Conservation (phyloP, 2,329 filamentous ascomycete species). For the Aquanectria penicillioides region DNA sequence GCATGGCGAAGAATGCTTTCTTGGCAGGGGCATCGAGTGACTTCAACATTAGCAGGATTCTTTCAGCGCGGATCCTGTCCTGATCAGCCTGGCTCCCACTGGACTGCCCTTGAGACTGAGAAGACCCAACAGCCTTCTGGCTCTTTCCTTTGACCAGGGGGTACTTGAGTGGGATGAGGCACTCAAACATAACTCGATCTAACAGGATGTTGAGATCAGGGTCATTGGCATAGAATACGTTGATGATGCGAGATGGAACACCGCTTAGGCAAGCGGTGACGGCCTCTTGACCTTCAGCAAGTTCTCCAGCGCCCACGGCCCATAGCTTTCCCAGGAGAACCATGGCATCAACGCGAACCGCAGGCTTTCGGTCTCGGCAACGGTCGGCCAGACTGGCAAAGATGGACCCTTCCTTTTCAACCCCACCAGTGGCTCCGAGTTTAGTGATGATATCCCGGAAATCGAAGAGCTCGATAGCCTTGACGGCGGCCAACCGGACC, state of each 20-base stretch:
- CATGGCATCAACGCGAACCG: conserved; percentile 88
- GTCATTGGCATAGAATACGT: conserved; percentile 91
- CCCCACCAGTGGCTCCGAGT: conserved; percentile 78
- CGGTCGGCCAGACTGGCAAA: conserved; percentile 86
- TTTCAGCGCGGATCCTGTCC: conserved; percentile 82
- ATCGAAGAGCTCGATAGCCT: conserved; percentile 81
- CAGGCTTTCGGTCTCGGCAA: conserved; percentile 84
- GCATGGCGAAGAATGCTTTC: conserved; percentile 88
- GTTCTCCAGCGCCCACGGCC: conserved; percentile 91
- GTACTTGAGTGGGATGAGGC: conserved; percentile 87
- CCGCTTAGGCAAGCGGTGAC: conserved; percentile 80
- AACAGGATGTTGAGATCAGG: conserved; percentile 84
- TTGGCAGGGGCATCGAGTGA: conserved; percentile 82
- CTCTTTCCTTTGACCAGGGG: conserved; percentile 72
- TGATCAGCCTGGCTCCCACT: conserved; percentile 66
- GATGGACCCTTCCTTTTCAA: conserved; percentile 80
- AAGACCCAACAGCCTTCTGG: conserved; percentile 69
- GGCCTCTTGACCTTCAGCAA: conserved; percentile 82
- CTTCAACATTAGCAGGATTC: conserved; percentile 83
- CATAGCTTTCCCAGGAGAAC: conserved; percentile 85
- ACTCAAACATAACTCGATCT: conserved; percentile 87
- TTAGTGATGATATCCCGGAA: conserved; percentile 85
- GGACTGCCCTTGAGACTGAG: conserved; percentile 58
- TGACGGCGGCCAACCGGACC: conserved; percentile 89
- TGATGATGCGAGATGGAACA: conserved; percentile 86